phyloP scores from a whole-genome alignment of 2,329 filamentous ascomycete species.

The Trichoderma citrinoviride region DNA sequence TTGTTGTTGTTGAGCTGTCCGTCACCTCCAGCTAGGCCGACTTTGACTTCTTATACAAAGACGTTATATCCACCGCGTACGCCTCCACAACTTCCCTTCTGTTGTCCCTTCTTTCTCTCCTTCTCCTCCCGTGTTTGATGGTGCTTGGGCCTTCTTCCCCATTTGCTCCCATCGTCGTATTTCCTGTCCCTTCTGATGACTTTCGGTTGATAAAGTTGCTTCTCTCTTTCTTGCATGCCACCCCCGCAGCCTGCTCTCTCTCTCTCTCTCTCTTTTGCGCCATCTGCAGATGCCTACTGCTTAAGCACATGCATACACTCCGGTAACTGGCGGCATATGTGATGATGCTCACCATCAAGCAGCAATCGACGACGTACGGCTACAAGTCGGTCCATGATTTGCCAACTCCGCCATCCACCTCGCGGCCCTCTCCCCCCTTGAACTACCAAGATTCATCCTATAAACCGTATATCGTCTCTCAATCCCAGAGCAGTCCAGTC shows the following conservation, averaged over 20 bases:
- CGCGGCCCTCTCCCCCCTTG: constrained; percentile 55
- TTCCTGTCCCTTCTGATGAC: constrained; percentile 19
- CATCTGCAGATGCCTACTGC: constrained; percentile 7
- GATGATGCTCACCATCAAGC: constrained; percentile 62
- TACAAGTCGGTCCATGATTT: constrained; percentile 62
- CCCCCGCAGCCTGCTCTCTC: not conserved
- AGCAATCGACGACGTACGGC: constrained; percentile 57
- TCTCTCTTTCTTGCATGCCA: constrained; percentile 15
- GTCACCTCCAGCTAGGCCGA: constrained; percentile 43
- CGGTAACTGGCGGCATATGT: constrained; percentile 32
- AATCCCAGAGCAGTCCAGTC: constrained; percentile 46
- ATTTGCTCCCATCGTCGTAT: constrained; percentile 11
- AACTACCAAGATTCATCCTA: constrained; percentile 47
- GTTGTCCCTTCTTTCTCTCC: not conserved
- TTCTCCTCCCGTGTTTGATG: constrained; percentile 7
- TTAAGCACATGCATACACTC: constrained; percentile 31
- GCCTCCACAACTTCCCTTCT: constrained; percentile 25
- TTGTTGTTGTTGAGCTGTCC: constrained; percentile 43
- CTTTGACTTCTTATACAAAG: constrained; percentile 25
- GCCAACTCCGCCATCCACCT: constrained; percentile 56
- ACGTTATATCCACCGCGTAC: constrained; percentile 37
- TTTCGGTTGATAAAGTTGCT: constrained; percentile 6
- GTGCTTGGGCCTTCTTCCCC: constrained; percentile 14
- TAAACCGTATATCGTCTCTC: constrained; percentile 41
- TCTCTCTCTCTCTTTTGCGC: constrained; percentile 14